Evolutionary conservation across 192 early-diverging fungal genomes (phyloP).

Genomic region (Linnemannia zychae): DNA sequence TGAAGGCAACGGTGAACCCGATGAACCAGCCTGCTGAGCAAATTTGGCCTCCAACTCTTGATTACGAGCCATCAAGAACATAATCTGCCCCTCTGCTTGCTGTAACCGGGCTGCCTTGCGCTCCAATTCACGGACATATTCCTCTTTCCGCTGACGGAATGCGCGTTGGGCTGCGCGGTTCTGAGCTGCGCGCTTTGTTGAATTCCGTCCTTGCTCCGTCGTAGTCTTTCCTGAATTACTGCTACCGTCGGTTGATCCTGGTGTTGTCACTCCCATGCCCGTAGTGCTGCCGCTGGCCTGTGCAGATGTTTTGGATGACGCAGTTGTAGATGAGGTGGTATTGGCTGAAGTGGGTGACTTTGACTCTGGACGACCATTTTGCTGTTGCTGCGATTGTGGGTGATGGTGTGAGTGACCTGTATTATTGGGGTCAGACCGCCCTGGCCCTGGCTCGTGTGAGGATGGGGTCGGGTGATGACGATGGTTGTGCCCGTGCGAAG

Average conservation of each 20-base stretch:
- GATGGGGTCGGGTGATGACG: not conserved
- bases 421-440: not conserved
- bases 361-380: not conserved
- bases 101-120: constrained; percentile 65
- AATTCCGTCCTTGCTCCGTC: constrained; percentile 40
- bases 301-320: not conserved
- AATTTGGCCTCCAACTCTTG: constrained; percentile 28
- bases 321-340: not conserved
- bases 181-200: constrained; percentile 85
- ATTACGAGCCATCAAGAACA: constrained; percentile 21
- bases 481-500: constrained; percentile 10
- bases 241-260: constrained; percentile 7
- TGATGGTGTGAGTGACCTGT: not conserved
- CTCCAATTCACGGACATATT: constrained; percentile 87
- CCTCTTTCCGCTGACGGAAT: constrained; percentile 88
- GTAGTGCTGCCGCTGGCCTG: not conserved
- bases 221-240: constrained; percentile 12
- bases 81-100: constrained; percentile 25
- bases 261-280: not conserved
- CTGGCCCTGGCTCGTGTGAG: not conserved
- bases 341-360: not conserved
- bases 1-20: constrained; percentile 18
- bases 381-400: not conserved
- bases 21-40: not conserved
- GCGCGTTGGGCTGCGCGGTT: constrained; percentile 94